Percentiles rank a stretch among this genome's conserved stretches.
Conservation (phyloP, 345 rosid genomes). For the Eucalyptus sp. region DNA sequence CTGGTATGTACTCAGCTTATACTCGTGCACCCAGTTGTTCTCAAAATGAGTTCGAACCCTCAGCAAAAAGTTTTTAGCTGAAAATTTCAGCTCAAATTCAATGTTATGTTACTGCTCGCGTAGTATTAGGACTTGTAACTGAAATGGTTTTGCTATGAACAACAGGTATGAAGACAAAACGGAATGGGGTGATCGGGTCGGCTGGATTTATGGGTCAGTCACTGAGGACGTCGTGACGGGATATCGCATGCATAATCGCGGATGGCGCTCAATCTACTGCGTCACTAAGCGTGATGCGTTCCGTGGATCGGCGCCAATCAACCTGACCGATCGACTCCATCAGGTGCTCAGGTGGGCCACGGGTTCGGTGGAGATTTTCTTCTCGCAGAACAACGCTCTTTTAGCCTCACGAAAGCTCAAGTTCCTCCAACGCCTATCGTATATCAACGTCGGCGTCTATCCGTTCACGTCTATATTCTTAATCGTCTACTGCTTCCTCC, state of each 20-base stretch:
- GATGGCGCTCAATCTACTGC: slow-evolving; percentile 93
- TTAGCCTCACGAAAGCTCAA: slow-evolving; percentile 55
- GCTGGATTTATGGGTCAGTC: slow-evolving; percentile 96
- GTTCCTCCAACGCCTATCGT: slow-evolving; percentile 75
- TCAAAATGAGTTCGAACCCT: neutral
- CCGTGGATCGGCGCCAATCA: slow-evolving; percentile 89
- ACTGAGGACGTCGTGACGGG: slow-evolving; percentile 99
- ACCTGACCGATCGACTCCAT: slow-evolving; percentile 89
- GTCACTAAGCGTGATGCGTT: slow-evolving; percentile 83
- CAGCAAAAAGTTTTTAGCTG: neutral
- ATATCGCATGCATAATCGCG: slow-evolving; percentile 96
- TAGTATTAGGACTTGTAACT: too few species aligned
- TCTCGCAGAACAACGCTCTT: slow-evolving; percentile 84
- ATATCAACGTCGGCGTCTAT: slow-evolving; percentile 86
- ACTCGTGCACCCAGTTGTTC: neutral
- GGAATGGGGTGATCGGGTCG: slow-evolving; percentile 94
- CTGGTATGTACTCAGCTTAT: slow-evolving; percentile 26
- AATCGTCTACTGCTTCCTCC: slow-evolving; percentile 85
- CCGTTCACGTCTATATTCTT: slow-evolving; percentile 90
- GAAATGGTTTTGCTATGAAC: neutral
- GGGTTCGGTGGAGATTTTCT: slow-evolving; percentile 92
- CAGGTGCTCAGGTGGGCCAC: slow-evolving; percentile 98
- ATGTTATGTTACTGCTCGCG: neutral
- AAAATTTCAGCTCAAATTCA: neutral
- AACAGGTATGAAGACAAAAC: slow-evolving; percentile 92